These are phyloP conservation scores for Coemansia sp. DNA, from an alignment of 192 early-diverging fungal species.

Conservation along the genomic window DNA sequence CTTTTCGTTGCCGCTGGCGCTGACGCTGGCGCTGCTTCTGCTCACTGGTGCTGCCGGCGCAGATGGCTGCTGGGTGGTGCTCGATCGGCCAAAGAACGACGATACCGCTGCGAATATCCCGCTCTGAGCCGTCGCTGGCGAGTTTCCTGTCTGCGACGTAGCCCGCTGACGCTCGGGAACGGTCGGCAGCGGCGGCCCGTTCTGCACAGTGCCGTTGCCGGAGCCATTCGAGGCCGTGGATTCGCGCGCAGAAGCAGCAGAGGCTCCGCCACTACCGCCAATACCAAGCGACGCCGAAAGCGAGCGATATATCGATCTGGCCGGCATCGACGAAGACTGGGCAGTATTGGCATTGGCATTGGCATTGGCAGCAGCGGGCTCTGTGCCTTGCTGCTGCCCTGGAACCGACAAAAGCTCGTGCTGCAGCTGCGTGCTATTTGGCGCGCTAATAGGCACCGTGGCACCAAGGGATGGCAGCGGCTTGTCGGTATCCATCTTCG, in stretches of 20 bases:
- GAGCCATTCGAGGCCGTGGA: neutral
- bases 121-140: slow-evolving; percentile 8
- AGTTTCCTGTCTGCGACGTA: slow-evolving; percentile 30
- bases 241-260: neutral
- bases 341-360: neutral
- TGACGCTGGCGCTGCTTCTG: slow-evolving; percentile 11
- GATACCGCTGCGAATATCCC: slow-evolving; percentile 50
- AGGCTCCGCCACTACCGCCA: slow-evolving; percentile 2
- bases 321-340: neutral
- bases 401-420: neutral
- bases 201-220: neutral
- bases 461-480: slow-evolving; percentile 17
- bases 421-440: neutral
- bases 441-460: slow-evolving; percentile 1
- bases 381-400: neutral
- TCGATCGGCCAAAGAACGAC: slow-evolving; percentile 50
- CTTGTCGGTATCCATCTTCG: slow-evolving; percentile 8
- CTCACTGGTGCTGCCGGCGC: slow-evolving; percentile 10
- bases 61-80: slow-evolving; percentile 32
- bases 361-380: neutral
- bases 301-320: slow-evolving; percentile 49
- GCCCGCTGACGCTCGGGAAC: slow-evolving; percentile 38
- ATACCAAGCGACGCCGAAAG: slow-evolving; percentile 50
- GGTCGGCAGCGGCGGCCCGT: slow-evolving; percentile 12
- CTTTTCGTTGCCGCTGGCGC: neutral